phyloP scores from a whole-genome alignment of 2,329 filamentous ascomycete species.

The Clarireedia paspali region DNA sequence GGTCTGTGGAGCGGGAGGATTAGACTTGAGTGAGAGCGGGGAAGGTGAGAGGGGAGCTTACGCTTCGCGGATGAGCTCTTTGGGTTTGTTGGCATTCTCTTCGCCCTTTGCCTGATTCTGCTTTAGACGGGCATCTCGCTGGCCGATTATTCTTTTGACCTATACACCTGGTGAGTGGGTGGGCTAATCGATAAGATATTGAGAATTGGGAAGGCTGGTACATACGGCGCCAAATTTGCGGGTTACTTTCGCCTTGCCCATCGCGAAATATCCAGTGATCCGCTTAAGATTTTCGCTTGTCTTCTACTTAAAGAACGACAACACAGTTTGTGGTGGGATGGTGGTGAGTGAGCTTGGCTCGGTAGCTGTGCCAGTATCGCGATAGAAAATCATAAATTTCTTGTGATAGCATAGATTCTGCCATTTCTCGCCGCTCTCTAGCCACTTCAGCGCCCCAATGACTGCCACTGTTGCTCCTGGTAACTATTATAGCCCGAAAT shows the following conservation, averaged over 20 bases:
- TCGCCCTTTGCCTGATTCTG: conserved; percentile 68
- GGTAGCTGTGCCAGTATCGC: neutral
- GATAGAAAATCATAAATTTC: conserved; percentile 9
- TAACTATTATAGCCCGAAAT: neutral
- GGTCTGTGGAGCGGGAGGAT: conserved; percentile 38
- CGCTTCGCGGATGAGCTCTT: conserved; percentile 67
- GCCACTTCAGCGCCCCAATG: neutral
- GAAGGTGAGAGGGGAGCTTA: conserved; percentile 29
- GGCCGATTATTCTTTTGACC: conserved; percentile 76
- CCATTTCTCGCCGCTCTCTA: neutral
- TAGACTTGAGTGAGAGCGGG: neutral
- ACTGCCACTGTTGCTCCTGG: neutral
- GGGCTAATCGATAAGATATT: conserved; percentile 15
- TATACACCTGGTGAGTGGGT: conserved; percentile 10
- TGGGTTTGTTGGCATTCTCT: conserved; percentile 49
- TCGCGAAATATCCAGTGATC: conserved; percentile 31
- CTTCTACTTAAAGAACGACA: neutral
- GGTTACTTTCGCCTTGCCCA: conserved; percentile 86
- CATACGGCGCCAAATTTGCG: conserved; percentile 75
- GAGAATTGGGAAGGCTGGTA: neutral
- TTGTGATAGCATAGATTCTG: neutral
- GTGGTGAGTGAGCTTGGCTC: neutral
- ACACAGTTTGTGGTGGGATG: neutral
- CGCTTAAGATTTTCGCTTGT: neutral
- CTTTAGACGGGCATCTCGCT: conserved; percentile 73